Evolutionary conservation across 75 land plant species (phyloP).

Genomic region (Isoetes taiwanensis): DNA sequence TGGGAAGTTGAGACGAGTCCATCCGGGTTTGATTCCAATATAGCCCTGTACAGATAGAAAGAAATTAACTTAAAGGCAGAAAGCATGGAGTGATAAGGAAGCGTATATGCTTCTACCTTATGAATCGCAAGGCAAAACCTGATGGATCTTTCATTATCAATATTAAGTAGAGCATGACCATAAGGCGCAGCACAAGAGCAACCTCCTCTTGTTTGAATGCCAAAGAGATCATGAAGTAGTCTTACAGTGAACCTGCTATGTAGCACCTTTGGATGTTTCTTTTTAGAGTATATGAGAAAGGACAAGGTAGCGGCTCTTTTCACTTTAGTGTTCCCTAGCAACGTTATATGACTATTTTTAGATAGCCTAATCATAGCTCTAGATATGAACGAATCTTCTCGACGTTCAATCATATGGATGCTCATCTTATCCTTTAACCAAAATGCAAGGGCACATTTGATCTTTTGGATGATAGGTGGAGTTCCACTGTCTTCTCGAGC

Average conservation of each 20-base stretch:
- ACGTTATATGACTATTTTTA: conserved; percentile 23
- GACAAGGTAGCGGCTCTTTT: conserved; percentile 51
- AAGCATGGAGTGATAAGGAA: too few species aligned
- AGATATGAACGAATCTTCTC: conserved; percentile 21
- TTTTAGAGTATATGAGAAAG: conserved; percentile 24
- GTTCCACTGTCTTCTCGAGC: conserved; percentile 66
- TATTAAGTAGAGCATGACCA: conserved; percentile 37
- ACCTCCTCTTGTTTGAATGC: conserved; percentile 51
- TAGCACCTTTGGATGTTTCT: conserved; percentile 22
- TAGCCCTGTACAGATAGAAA: conserved; percentile 36
- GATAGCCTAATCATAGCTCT: conserved; percentile 34
- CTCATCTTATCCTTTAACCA: conserved; percentile 75
- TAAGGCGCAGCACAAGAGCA: conserved; percentile 65
- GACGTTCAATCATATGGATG: conserved; percentile 18
- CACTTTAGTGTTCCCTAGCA: conserved; percentile 40
- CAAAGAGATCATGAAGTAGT: conserved; percentile 49
- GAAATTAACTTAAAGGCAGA: too few species aligned
- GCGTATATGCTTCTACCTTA: conserved; percentile 18
- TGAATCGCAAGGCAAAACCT: conserved; percentile 16
- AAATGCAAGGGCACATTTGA: conserved; percentile 49
- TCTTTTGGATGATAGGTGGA: conserved; percentile 48
- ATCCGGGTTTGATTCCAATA: conserved; percentile 58
- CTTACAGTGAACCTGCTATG: conserved; percentile 40
- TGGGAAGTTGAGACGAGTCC: conserved; percentile 69
- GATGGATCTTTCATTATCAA: conserved; percentile 22